Conservation (phyloP, 2,329 filamentous ascomycete genomes). For the Phoma sp. region DNA sequence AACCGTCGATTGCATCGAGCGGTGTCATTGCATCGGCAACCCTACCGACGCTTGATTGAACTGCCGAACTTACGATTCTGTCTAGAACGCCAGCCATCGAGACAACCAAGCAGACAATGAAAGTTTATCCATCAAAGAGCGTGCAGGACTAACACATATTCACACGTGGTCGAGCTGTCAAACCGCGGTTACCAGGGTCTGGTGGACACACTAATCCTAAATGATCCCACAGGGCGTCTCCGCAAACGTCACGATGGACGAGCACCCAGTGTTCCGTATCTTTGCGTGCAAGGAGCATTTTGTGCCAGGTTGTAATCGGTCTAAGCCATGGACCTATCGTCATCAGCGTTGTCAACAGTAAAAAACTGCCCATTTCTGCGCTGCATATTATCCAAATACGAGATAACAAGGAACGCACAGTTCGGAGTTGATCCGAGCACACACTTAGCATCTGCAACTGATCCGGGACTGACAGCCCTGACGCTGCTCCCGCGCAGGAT, state of each 20-base stretch:
- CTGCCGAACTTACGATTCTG: constrained; percentile 1
- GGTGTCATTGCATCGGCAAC: constrained; percentile 2
- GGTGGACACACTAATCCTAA: constrained; percentile 6
- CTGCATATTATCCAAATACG: not conserved
- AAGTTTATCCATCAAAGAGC: not conserved
- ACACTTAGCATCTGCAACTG: constrained; percentile 1
- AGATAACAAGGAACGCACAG: not conserved
- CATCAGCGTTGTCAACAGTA: constrained; percentile 8
- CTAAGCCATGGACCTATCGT: constrained; percentile 2
- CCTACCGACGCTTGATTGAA: constrained; percentile 8
- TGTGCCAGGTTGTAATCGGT: not conserved
- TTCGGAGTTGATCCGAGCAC: constrained; percentile 13
- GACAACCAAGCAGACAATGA: not conserved
- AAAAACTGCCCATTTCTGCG: not conserved
- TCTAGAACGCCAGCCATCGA: not conserved
- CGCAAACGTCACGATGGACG: constrained; percentile 14
- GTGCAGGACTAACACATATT: not conserved
- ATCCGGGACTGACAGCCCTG: constrained; percentile 5
- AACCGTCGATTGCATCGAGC: constrained; percentile 6
- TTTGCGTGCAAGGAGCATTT: not conserved
- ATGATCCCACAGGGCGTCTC: constrained; percentile 13
- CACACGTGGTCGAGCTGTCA: constrained; percentile 13
- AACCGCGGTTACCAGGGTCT: constrained; percentile 5
- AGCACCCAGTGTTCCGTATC: too few species aligned
- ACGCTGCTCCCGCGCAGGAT: constrained; percentile 11